Base-by-base conservation (phyloP, 164 flowering plant species). In the Dillenia turbinata region DNA sequence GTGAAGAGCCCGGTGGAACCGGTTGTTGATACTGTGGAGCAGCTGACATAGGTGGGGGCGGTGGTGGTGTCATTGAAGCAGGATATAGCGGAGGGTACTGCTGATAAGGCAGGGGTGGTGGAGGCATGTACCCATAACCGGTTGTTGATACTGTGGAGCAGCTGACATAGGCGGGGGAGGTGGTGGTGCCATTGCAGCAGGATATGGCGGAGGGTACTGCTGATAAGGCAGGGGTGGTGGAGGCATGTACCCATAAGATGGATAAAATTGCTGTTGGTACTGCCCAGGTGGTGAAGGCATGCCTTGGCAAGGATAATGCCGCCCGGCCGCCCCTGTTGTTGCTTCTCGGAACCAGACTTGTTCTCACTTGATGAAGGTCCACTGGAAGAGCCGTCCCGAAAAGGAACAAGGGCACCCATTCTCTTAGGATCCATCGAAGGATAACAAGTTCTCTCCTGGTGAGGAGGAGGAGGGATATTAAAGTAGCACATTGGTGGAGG, bases 351-450 rank as follows among this genome's bases (percentile, higher is more conserved):
- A 9, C 75, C 80, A 12, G 75, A 52, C 68, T 67, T 83, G 63
- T 61, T 68, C 68, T 90, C 94, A 22, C 76, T 70, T 12, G 85
- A 71, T 12, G 80, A 14, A 6, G 69, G 56, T 11, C 74, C 79
- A 63, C 67, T 65, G n/a, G 86, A 56, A 50, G 77, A 44, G 13
- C 85, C 88, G 9, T 89, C 98, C 58, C 88, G 96, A 10, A 86
- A 72, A 1, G 82, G 71, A 64, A 88, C 73, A 55, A 88, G 48
- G 8, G 96, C 96, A 56, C 98, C 96, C 96, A 92, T 92, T 59
- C 98, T 79, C 57, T 90, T 96, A 47, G 98, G 96, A 69, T 92
- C 96, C 96, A 92, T 90, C 0, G 97, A 90, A 9, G 98, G 97
- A 72, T 91, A 94, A 59, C 67, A 86, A 1, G 82, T 53, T 59